Evolutionary conservation across 2,329 filamentous ascomycete genomes (phyloP), one percentile per base, ranked within the genome.

Genomic region (Pseudopithomyces chartarum): DNA sequence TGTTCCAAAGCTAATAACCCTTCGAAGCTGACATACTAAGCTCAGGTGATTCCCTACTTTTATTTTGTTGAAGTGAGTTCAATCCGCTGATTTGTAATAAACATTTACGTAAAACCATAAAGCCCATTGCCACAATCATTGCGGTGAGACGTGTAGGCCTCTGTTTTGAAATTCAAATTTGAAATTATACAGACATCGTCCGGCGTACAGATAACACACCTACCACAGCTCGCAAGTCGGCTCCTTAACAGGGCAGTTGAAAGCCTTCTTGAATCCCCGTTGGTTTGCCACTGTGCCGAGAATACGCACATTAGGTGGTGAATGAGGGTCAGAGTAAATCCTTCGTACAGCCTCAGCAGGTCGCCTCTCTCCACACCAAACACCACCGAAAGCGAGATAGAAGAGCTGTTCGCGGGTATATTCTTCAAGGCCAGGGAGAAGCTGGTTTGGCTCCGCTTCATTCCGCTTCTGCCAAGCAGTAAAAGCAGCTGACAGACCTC

Each of bases 141-240:
- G n/a, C n/a, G n/a, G n/a, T n/a, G n/a, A n/a, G n/a, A n/a, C n/a
- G n/a, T n/a, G n/a, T n/a, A n/a, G n/a, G n/a, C n/a, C n/a, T n/a
- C n/a, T n/a, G n/a, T 29, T 29, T 29, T 29, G 5, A 29, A 5
- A 29, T 29, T 4, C 26, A 29, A 29, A 29, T 29, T 29, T 29
- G 26, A 8, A 29, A n/a, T n/a, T n/a, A n/a, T n/a, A n/a, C n/a
- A n/a, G n/a, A n/a, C n/a, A n/a, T n/a, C n/a, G n/a, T n/a, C n/a
- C n/a, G n/a, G n/a, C n/a, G 26, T 29, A 5, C 8, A 29, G 8
- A 5, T 29, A 8, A 8, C 26, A 8, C 44, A 19, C 19, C 32
- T 81, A 90, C 87, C 87, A 90, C 57, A 90, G 76, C 73, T 90
- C 84, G 71, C 87, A 90, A 36, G 81, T 82, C 0, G 87, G 87